Evolutionary conservation across 495 filamentous ascomycete genomes (phyloP).

Genomic region (Corynascus novoguineensis): DNA sequence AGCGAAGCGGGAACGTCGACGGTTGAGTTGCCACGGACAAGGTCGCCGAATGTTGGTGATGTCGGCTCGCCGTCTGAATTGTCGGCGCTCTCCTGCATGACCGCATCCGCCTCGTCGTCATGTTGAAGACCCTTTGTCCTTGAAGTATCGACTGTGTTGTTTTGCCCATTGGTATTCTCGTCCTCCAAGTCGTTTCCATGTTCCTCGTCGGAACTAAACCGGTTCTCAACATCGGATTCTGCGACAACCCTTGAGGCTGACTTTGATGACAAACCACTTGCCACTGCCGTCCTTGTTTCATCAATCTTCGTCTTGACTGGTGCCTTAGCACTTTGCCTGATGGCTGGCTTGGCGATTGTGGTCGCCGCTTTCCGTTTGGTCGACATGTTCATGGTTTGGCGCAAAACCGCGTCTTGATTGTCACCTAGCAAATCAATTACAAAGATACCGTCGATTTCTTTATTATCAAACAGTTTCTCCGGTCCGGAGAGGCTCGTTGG

Average conservation of each 20-base stretch:
- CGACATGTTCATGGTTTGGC: conserved; percentile 36
- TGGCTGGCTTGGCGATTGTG: conserved; percentile 43
- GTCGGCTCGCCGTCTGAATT: conserved; percentile 35
- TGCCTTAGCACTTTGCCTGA: conserved; percentile 56
- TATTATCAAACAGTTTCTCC: not conserved
- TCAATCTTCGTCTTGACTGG: conserved; percentile 61
- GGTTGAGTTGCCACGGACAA: conserved; percentile 67
- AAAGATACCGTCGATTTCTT: not conserved
- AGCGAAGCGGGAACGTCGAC: conserved; percentile 70
- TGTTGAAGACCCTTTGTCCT: conserved; percentile 8
- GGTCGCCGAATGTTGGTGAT: conserved; percentile 77
- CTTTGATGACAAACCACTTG: conserved; percentile 24
- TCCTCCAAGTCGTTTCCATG: conserved; percentile 24
- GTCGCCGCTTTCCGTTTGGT: conserved; percentile 48
- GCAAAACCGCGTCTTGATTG: not conserved
- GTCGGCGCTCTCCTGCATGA: conserved; percentile 29
- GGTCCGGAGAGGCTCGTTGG: not conserved
- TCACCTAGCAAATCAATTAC: not conserved
- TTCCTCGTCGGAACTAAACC: conserved; percentile 38
- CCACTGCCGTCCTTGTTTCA: conserved; percentile 66
- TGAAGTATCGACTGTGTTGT: not conserved
- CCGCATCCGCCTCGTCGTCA: conserved; percentile 5
- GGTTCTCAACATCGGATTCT: conserved; percentile 49
- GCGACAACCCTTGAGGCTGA: conserved; percentile 22
- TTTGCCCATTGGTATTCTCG: conserved; percentile 13